phyloP scores from a whole-genome alignment of 2,329 filamentous ascomycete genomes.

The Harringtonia lauricola region DNA sequence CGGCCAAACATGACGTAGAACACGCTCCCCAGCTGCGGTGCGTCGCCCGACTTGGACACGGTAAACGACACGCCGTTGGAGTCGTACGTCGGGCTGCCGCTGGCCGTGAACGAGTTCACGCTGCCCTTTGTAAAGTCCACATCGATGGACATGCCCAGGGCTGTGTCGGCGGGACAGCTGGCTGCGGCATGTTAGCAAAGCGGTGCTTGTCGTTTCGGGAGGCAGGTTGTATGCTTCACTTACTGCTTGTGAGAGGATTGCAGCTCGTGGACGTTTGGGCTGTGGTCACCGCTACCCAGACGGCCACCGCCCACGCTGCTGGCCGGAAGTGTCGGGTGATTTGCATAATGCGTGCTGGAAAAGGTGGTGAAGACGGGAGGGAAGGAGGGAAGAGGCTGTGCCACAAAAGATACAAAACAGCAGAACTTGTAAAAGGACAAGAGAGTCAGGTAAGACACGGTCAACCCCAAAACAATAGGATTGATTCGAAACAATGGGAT shows the following conservation, averaged over 20 bases:
- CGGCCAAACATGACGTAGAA: conserved; percentile 99
- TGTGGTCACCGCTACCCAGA: conserved; percentile 10
- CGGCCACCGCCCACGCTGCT: background rate
- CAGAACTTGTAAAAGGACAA: no score
- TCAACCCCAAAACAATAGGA: no score
- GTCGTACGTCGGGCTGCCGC: conserved; percentile 61
- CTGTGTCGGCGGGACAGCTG: conserved; percentile 65
- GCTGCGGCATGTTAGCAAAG: conserved; percentile 18
- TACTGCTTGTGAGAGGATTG: conserved; percentile 8
- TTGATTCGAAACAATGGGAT: no score
- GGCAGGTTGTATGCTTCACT: background rate
- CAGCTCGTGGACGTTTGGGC: conserved; percentile 20
- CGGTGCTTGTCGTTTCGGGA: background rate
- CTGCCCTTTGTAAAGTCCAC: conserved; percentile 73
- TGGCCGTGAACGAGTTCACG: conserved; percentile 67
- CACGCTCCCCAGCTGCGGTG: conserved; percentile 74
- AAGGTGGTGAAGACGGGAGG: no score
- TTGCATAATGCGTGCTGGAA: no score
- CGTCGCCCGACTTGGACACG: conserved; percentile 65
- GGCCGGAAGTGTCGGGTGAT: no score
- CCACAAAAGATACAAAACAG: no score
- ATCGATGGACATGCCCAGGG: conserved; percentile 69
- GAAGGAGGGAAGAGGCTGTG: no score
- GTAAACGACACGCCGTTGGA: conserved; percentile 72
- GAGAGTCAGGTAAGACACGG: no score